A percentile compares a stretch with the other conserved stretches of the same genome.
Conservation (phyloP, 495 filamentous ascomycete genomes). For the Acidomyces sp. region DNA sequence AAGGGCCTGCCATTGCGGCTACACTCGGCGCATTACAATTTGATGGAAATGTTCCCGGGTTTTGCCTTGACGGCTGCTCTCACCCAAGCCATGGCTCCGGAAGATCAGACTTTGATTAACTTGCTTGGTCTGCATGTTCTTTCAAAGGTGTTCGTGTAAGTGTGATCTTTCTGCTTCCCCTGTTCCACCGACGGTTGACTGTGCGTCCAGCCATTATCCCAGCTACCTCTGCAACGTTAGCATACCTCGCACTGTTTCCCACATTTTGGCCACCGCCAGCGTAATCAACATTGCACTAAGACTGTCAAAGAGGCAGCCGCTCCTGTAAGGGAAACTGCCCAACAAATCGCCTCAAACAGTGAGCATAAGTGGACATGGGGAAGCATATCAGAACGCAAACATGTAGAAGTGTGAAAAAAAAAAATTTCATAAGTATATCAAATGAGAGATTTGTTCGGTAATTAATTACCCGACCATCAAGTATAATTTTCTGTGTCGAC, state of each 20-base stretch:
- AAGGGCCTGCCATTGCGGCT: slow-evolving; percentile 6
- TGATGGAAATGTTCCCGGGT: slow-evolving; percentile 15
- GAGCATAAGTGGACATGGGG: no score
- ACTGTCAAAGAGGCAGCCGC: slow-evolving; percentile 8
- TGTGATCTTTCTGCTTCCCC: no score
- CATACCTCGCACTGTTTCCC: neutral
- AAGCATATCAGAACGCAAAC: no score
- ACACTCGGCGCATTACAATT: slow-evolving; percentile 9
- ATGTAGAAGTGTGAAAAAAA: no score
- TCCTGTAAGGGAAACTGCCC: no score
- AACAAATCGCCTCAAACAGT: no score
- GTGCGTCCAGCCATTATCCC: slow-evolving; percentile 1
- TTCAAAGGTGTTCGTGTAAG: slow-evolving; percentile 6
- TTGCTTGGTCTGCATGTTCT: slow-evolving; percentile 11
- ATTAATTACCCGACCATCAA: slow-evolving; percentile 28
- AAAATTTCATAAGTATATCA: neutral
- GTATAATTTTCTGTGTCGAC: slow-evolving; percentile 30
- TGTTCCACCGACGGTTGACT: neutral
- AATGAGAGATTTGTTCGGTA: neutral
- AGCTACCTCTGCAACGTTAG: slow-evolving; percentile 4
- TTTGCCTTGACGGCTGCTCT: slow-evolving; percentile 7
- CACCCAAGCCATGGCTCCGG: slow-evolving; percentile 7
- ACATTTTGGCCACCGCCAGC: slow-evolving; percentile 9
- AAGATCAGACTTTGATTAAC: slow-evolving; percentile 9
- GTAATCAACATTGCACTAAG: slow-evolving; percentile 13